Evolutionary conservation across 2,329 filamentous ascomycete genomes (phyloP), one percentile per base, ranked within the genome.

Genomic region (Daldinia eschscholtzii): DNA sequence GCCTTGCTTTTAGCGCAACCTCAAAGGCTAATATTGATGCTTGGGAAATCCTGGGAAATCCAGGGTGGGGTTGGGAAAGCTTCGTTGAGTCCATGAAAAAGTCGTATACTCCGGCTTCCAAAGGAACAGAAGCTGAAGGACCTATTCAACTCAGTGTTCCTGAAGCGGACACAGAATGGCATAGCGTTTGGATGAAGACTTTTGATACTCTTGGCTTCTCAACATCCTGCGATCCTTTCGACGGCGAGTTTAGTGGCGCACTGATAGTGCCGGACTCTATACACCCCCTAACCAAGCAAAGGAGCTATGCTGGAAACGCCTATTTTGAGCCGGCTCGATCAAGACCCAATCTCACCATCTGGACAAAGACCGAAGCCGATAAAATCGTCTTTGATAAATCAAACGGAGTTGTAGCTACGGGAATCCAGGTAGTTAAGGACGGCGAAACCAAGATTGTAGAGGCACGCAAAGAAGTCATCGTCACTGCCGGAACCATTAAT

Each of bases 301-400:
- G 77, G 6, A 77, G 75, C 57, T 75, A 74, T 20, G 67, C 74
- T 2, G 75, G 23, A 18, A 72, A 65, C 30, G 73, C 70, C 7
- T 77, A 78, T 53, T 69, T 75, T 5, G 57, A 71, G 18, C 66
- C 69, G 0, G 67, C 70, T 6, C 68, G 67, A 44, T 41, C 64
- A 1, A 68, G 76, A 18, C 1, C 30, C 2, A 78, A 78, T 57
- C 46, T 79, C 4, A 73, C 64, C 3, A 67, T 79, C 20, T 67
- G 71, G 57, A 77, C 76, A 0, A 61, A 71, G 7, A 64, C 75
- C 26, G 35, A 57, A 1, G 73, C 72, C 7, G 59, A 72, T 3
- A 78, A 73, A 56, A 60, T 78, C 12, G 15, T 75, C n/a, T 72
- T 78, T 23, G 57, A 65, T 1, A 73, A 66, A n/a, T 44, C 53